These are phyloP conservation scores for Populus nigra DNA, from an alignment of 345 rosid genomes.

Conservation along the genomic window DNA sequence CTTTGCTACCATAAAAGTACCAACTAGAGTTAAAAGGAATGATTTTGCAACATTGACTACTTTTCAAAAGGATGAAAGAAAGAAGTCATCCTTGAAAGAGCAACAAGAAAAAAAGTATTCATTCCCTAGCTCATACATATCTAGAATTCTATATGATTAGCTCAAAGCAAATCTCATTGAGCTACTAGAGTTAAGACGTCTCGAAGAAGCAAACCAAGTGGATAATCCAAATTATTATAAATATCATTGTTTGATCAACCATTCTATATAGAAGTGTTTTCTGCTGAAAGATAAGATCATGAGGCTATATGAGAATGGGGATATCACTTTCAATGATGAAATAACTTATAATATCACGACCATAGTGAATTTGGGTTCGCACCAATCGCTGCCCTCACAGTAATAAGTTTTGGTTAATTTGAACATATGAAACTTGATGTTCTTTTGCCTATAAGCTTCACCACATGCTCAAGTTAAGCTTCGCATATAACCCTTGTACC, in stretches of 20 bases:
- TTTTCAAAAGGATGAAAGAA: background rate
- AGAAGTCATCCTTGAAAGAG: background rate
- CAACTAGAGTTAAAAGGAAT: background rate
- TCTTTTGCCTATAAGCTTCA: background rate
- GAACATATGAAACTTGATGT: no score
- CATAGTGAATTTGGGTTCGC: background rate
- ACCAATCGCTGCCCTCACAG: background rate
- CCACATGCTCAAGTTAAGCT: background rate
- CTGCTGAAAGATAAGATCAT: background rate
- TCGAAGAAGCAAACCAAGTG: background rate
- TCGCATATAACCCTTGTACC: no score
- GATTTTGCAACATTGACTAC: no score
- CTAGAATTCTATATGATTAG: background rate
- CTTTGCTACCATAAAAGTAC: background rate
- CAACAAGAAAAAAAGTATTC: background rate
- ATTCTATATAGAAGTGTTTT: background rate
- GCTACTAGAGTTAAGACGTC: background rate
- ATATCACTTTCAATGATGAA: background rate
- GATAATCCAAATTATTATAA: background rate
- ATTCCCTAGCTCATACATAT: background rate
- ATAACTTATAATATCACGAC: background rate
- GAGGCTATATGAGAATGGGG: background rate
- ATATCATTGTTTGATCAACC: background rate
- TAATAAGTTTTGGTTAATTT: background rate
- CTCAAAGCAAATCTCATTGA: background rate